Evolutionary conservation across 352 stramenopile species (phyloP), one percentile per base, ranked within the genome.

Genomic region (Globisporangium acanthophoron): DNA sequence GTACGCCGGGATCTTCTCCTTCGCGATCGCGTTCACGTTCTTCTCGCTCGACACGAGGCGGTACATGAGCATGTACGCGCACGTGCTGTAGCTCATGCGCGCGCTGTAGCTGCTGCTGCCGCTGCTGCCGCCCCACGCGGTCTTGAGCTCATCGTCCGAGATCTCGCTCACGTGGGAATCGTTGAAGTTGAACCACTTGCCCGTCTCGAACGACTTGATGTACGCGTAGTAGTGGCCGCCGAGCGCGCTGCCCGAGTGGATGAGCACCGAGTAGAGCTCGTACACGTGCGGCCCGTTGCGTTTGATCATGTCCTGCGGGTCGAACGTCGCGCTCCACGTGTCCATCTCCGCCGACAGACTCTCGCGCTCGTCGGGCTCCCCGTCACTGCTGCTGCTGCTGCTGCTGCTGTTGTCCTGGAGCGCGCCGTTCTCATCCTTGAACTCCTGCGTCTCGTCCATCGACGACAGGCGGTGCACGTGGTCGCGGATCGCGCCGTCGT

Each of bases 191-290:
- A 87, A 93, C 87, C 87, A 96, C 52, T 85, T 84, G 40, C 69
- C 83, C 9, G 62, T 80, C 51, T 92, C 86, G 24, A 94, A 71
- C 55, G 80, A 89, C 59, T 92, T 92, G 61, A 98, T 98, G 73
- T 96, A 98, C 27, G 92, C 90, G 64, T 96, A 97, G 69, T 98
- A 98, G 68, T 98, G 92, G 12, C 92, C 92, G 24, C 87, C 87
- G 21, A 96, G 65, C 2, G 92, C 90, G 52, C 91, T 96, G n/a
- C 92, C 92, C 39, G 78, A 93, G 69, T 98, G 92, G 46, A 97
- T 94, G 7, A 98, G 71, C 27, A 98, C 87, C 24, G 85, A 96
- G 66, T 97, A 96, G 51, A 98, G 70, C 62, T 97, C 88, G 64
- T 97, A 97, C 45, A 96, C 79, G 46, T 86, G 74, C 39, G 85